Percentiles rank a stretch among this genome's conserved stretches.
Conservation (phyloP, 805 yeast species). For the Vanderwaltozyma yarrowii region DNA sequence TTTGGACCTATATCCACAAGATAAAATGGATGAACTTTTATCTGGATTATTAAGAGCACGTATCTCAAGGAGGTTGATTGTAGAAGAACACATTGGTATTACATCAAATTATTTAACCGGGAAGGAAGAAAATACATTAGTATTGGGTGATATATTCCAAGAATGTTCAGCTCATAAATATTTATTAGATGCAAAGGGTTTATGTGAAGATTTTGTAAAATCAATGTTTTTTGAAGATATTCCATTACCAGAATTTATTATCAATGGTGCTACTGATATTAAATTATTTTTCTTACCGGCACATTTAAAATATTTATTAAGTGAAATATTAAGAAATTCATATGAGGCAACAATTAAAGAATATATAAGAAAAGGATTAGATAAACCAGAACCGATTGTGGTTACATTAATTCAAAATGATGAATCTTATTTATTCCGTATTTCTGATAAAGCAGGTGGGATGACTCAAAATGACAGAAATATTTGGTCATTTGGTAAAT, state of each 20-base stretch:
- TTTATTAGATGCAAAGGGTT: conserved; percentile 43
- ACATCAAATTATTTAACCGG: conserved; percentile 50
- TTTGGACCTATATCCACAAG: conserved; percentile 45
- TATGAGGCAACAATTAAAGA: conserved; percentile 66
- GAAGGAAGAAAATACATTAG: conserved; percentile 34
- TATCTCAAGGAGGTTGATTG: conserved; percentile 79
- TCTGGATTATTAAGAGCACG: conserved; percentile 73
- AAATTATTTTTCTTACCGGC: conserved; percentile 76
- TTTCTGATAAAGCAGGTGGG: conserved; percentile 91
- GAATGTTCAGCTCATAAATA: conserved; percentile 66
- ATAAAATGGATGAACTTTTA: conserved; percentile 61
- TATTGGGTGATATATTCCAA: conserved; percentile 73
- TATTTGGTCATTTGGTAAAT: conserved; percentile 83
- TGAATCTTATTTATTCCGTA: conserved; percentile 60
- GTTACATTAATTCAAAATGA: conserved; percentile 62
- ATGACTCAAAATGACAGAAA: conserved; percentile 43
- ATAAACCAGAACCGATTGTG: conserved; percentile 59
- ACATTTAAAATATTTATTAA: conserved; percentile 76
- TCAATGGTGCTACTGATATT: conserved; percentile 63
- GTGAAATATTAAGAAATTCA: conserved; percentile 81
- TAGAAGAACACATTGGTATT: conserved; percentile 82
- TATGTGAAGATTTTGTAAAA: conserved; percentile 42
- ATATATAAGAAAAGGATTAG: conserved; percentile 28
- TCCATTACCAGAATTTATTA: conserved; percentile 58
- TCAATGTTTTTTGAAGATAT: conserved; percentile 42